Conservation (phyloP, 2,329 filamentous ascomycete genomes). For the Hypoxylon sp. region DNA sequence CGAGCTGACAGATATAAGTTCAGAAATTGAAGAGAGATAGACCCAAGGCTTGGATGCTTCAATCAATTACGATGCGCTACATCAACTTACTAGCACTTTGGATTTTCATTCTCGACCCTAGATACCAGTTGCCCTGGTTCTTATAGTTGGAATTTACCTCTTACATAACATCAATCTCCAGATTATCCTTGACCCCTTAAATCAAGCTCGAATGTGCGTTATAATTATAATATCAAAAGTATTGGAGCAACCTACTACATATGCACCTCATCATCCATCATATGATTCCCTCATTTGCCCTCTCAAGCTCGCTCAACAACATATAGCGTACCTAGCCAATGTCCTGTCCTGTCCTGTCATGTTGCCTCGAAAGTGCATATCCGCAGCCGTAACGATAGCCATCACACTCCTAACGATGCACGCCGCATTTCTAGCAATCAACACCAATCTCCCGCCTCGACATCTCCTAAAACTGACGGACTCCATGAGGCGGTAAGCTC, state of each 20-base stretch:
- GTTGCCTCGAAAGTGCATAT: background rate
- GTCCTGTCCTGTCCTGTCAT: background rate
- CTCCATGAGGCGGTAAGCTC: background rate
- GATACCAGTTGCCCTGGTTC: background rate
- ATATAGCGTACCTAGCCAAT: background rate
- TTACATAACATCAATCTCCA: background rate
- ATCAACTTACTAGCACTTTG: no score
- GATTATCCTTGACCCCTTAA: background rate
- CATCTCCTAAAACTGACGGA: no score
- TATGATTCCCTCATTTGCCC: background rate
- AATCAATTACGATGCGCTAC: no score
- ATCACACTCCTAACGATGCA: background rate
- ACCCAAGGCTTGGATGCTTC: no score
- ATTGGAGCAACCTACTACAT: background rate
- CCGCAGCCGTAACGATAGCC: background rate
- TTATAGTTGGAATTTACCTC: no score
- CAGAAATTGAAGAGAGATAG: no score
- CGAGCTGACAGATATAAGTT: no score
- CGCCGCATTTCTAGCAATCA: background rate
- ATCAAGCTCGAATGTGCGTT: background rate
- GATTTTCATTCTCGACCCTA: background rate
- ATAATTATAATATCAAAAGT: slow-evolving; percentile 4
- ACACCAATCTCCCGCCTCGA: no score
- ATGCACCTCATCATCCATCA: background rate
- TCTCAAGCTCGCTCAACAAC: background rate